Evolutionary conservation across 2,329 filamentous ascomycete genomes (phyloP), one percentile per base, ranked within the genome.

Genomic region (Pseudocercospora eumusae): DNA sequence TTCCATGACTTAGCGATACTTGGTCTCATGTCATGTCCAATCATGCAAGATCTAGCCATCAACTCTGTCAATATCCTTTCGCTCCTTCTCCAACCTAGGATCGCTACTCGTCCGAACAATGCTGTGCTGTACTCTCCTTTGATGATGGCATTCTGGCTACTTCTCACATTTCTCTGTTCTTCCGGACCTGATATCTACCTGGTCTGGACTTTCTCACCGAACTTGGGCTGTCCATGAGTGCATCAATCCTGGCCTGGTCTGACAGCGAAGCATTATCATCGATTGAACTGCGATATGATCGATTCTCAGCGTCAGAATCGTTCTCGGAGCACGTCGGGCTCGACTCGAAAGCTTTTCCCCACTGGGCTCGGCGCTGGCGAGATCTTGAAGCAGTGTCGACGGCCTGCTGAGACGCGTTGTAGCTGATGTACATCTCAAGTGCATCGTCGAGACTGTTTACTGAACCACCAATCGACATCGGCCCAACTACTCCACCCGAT

Each of bases 341-440:
- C 6, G 52, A 54, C 3, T 54, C 52, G 21, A 40, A 54, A 18
- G 52, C 21, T 18, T 54, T 36, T 2, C 7, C 52, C 11, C 52
- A 36, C 52, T 40, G n/a, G 1, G 28, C 52, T 40, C 52, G 31
- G 4, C 28, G n/a, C 10, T 54, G 15, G n/a, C 7, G 52, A 25
- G 40, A 54, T 10, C n/a, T n/a, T 28, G 31, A 20, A 18, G 18
- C 23, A 18, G 44, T 40, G 20, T 47, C 23, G 21, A 58, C 23
- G 8, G 18, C 44, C 18, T 58, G 56, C 23, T 60, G 57, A 23
- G 57, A 62, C 20, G 52, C 56, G 50, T 60, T 62, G 50, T 65
- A 65, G 42, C 54, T 60, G 28, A 60, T 56, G 55, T 60, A 65
- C 31, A 63, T 47, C 18, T 63, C 57, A 11, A 63, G 56, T 31